These are phyloP conservation scores for Malus sieversii DNA, from an alignment of 306 rosid species.

Conservation along the genomic window DNA sequence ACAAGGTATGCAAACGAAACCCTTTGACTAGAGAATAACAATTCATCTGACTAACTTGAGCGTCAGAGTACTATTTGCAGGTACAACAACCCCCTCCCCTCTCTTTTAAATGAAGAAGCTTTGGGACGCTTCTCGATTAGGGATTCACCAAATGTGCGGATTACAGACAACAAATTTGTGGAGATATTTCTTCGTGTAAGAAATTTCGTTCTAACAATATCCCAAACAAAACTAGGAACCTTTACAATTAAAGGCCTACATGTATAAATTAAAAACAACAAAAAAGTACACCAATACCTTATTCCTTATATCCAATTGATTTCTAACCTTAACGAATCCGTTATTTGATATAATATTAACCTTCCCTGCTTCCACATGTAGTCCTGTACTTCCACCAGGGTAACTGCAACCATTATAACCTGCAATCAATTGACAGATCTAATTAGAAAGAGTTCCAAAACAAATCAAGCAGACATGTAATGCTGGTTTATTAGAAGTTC, in stretches of 20 bases:
- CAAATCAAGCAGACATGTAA: too few relatives aligned
- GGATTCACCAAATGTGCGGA: too few relatives aligned
- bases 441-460: not conserved
- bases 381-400: slow-evolving; percentile 52
- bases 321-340: not conserved
- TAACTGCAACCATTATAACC: slow-evolving; percentile 79
- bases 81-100: too few relatives aligned
- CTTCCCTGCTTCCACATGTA: not conserved
- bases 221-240: not conserved
- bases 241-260: not conserved
- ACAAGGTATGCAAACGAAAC: too few relatives aligned
- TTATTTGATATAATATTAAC: not conserved
- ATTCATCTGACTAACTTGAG: too few relatives aligned
- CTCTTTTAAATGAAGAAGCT: too few relatives aligned
- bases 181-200: too few relatives aligned
- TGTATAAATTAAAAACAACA: not conserved
- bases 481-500: too few relatives aligned
- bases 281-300: not conserved
- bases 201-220: not conserved
- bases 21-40: too few relatives aligned
- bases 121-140: too few relatives aligned
- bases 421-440: slow-evolving; percentile 6
- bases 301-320: not conserved
- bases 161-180: too few relatives aligned
- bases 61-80: too few relatives aligned